Base-by-base conservation (phyloP, 1,139 yeast species). In the Zhuliangozyma parablackwelliae region DNA sequence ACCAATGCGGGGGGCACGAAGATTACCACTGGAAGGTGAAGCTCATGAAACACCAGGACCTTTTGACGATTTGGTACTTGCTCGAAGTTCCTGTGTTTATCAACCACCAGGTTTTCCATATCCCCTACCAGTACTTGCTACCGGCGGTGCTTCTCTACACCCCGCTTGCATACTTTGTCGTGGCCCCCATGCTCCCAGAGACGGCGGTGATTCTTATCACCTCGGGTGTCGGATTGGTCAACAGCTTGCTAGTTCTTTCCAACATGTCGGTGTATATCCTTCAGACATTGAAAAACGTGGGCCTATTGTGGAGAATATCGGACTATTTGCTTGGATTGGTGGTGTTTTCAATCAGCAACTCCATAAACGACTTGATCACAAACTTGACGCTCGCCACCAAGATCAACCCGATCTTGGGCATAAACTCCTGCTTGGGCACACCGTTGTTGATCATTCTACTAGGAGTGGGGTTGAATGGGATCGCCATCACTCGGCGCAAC, bases 371-470 rank as follows among this genome's bases (percentile, higher is more conserved):
- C 42, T 50, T 66, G n/a, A 56, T 68, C 21, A 66, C 72, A 30
- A 66, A 69, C 40, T 45, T 65, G 13, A 65, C 72, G 13, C 47
- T 69, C 6, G 58, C 74, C 6, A 48, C 60, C 4, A 57, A 50
- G 26, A 51, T 65, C 7, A 56, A 61, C 35, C 68, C 72, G 2
- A 49, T 62, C 11, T 51, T 65, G 26, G 75, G 74, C 1, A 48
- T 69, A 7, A 65, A 65, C 45, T 55, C 74, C 1, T 67, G 73
- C 44, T 49, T 69, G 32, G 74, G 75, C 0, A 64, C 75, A 0
- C 74, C 74, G 3, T 50, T 68, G 20, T 47, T 69, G 10, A 48
- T 63, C 11, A 61, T 66, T 3, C 48, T 69, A 37, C 48, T 69
- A 10, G 75, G 75, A 0, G 50, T 69, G 13, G 75, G 75, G 0